Evolutionary conservation across 2,329 filamentous ascomycete species (phyloP).

Genomic region (Sphaerostilbella broomeana): DNA sequence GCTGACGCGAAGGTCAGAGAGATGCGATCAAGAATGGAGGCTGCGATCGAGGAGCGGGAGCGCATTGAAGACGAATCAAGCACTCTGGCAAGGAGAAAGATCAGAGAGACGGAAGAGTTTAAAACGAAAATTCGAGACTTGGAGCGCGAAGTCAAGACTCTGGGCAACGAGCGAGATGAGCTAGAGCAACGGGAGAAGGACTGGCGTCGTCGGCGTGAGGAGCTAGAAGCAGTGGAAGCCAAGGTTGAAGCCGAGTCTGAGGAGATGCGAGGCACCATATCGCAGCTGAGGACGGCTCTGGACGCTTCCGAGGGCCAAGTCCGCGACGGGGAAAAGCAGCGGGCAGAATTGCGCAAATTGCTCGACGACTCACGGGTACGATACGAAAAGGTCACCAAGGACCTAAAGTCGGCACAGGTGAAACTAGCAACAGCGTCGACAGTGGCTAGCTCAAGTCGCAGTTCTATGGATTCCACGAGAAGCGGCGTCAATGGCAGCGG

Average conservation of each 20-base stretch:
- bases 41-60: conserved; percentile 89
- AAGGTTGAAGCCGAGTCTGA: conserved; percentile 65
- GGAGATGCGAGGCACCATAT: conserved; percentile 71
- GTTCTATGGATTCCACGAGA: conserved; percentile 32
- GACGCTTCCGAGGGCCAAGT: conserved; percentile 84
- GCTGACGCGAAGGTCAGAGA: conserved; percentile 78
- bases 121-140: conserved; percentile 72
- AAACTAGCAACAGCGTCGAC: conserved; percentile 30
- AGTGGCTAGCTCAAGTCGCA: conserved; percentile 38
- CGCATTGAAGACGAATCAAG: conserved; percentile 85
- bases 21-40: conserved; percentile 81
- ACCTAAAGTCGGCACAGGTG: conserved; percentile 47
- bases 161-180: conserved; percentile 70
- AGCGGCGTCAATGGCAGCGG: conserved; percentile 25
- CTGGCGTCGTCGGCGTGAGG: conserved; percentile 65
- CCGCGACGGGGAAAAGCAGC: conserved; percentile 76
- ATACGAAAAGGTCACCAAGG: conserved; percentile 73
- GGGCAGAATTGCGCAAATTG: conserved; percentile 63
- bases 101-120: conserved; percentile 81
- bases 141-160: conserved; percentile 66
- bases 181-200: conserved; percentile 67
- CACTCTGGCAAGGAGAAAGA: conserved; percentile 65
- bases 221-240: conserved; percentile 65
- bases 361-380: conserved; percentile 72
- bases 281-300: conserved; percentile 69